Percentiles rank a stretch among this genome's conserved stretches.
Conservation (phyloP, 106 monocot species). For the Narthecium ossifragum region DNA sequence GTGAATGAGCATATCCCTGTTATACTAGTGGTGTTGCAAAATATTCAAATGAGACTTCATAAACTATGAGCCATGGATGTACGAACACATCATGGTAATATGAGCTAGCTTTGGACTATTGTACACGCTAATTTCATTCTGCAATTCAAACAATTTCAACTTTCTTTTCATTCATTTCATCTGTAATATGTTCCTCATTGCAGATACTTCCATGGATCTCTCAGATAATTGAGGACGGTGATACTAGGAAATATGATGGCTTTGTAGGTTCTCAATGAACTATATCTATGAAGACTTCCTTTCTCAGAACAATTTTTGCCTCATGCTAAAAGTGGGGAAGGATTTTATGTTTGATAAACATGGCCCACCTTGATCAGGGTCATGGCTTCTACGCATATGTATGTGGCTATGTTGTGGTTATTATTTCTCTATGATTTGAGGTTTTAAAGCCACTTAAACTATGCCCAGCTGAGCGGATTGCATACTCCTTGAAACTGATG, state of each 20-base stretch:
- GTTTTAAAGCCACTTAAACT: background rate
- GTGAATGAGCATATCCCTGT: background rate
- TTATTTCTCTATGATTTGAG: background rate
- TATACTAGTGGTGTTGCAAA: background rate
- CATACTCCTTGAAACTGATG: too few species aligned
- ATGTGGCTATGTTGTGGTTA: background rate
- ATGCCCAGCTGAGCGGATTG: too few species aligned
- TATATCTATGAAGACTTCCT: background rate
- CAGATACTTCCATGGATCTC: slow-evolving; percentile 88
- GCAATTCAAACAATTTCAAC: background rate
- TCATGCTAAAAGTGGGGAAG: too few species aligned
- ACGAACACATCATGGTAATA: background rate
- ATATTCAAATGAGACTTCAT: too few species aligned
- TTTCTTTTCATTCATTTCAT: background rate
- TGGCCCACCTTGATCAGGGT: background rate
- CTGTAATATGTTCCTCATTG: slow-evolving; percentile 8
- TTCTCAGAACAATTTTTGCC: background rate
- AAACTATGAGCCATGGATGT: too few species aligned
- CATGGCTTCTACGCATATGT: too few species aligned
- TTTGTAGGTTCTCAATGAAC: slow-evolving; percentile 61
- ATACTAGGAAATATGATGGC: slow-evolving; percentile 65
- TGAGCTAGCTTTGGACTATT: too few species aligned
- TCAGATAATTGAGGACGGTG: slow-evolving; percentile 80
- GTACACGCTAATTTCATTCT: too few species aligned
- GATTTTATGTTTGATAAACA: background rate